Conservation (phyloP, 2,329 filamentous ascomycete genomes). For the Phialophora chinensis region DNA sequence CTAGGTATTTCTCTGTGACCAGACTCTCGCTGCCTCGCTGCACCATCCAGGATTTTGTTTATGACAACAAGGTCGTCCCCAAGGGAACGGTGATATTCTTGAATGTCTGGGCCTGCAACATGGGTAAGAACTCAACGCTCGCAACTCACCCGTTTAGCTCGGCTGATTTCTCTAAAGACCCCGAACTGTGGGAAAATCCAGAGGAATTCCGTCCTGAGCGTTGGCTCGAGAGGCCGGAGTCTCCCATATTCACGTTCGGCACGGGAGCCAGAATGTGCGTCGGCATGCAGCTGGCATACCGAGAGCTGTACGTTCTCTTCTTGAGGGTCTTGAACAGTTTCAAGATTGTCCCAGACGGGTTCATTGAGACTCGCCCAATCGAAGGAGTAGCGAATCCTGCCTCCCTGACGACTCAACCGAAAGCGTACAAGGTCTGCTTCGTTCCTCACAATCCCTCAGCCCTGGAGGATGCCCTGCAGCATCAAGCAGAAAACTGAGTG, state of each 20-base stretch:
- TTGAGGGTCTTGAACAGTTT: slow-evolving; percentile 68
- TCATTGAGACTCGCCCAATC: slow-evolving; percentile 58
- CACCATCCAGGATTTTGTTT: slow-evolving; percentile 64
- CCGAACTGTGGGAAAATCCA: slow-evolving; percentile 62
- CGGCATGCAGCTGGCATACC: slow-evolving; percentile 65
- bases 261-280: slow-evolving; percentile 72
- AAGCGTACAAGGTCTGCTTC: slow-evolving; percentile 63
- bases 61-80: slow-evolving; percentile 63
- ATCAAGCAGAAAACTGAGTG: slow-evolving; percentile 5
- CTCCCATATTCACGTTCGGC: slow-evolving; percentile 69
- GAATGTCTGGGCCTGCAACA: slow-evolving; percentile 71
- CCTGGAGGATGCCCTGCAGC: slow-evolving; percentile 50
- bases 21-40: slow-evolving; percentile 66
- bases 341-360: slow-evolving; percentile 58
- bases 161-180: slow-evolving; percentile 45
- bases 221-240: slow-evolving; percentile 67
- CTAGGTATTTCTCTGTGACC: slow-evolving; percentile 65
- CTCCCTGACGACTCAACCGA: slow-evolving; percentile 66
- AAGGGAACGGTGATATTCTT: slow-evolving; percentile 68
- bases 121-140: slow-evolving; percentile 47
- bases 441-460: slow-evolving; percentile 52
- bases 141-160: neutral
- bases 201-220: slow-evolving; percentile 65
- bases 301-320: slow-evolving; percentile 69
- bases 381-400: slow-evolving; percentile 65